A percentile compares a stretch with the other conserved stretches of the same genome.
phyloP scores from a whole-genome alignment of 164 flowering plant genomes.

The Buxus sempervirens region DNA sequence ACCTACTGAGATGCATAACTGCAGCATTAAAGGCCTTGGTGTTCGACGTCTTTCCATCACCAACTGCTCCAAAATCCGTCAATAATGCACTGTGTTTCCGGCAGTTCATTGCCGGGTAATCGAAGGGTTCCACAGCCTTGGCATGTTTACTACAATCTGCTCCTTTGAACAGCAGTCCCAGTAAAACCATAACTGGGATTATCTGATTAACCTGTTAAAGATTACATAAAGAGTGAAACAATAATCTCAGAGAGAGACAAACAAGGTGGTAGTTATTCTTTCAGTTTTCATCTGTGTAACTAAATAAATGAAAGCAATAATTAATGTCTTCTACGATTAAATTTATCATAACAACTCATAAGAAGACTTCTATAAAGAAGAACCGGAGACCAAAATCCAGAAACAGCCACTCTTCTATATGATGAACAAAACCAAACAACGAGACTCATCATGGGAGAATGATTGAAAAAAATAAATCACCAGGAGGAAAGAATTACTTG shows the following conservation, averaged over 20 bases:
- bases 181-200: neutral
- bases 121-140: neutral
- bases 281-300: too few relatives aligned
- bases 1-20: constrained; percentile 7
- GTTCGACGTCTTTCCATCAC: constrained; percentile 23
- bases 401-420: neutral
- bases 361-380: too few relatives aligned
- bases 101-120: constrained; percentile 18
- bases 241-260: neutral
- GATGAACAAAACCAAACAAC: too few relatives aligned
- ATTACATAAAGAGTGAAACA: neutral
- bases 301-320: too few relatives aligned
- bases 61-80: constrained; percentile 19
- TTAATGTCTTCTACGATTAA: too few relatives aligned
- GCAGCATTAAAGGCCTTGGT: constrained; percentile 21
- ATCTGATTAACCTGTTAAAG: neutral
- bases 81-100: constrained; percentile 18
- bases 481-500: neutral
- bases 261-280: too few relatives aligned
- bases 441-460: too few relatives aligned
- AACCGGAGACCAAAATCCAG: too few relatives aligned
- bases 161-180: constrained; percentile 3
- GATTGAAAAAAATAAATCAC: too few relatives aligned
- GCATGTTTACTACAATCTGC: constrained; percentile 1
- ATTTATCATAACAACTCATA: too few relatives aligned